phyloP scores from a whole-genome alignment of 2,329 filamentous ascomycete genomes.

The Fusarium luffae region DNA sequence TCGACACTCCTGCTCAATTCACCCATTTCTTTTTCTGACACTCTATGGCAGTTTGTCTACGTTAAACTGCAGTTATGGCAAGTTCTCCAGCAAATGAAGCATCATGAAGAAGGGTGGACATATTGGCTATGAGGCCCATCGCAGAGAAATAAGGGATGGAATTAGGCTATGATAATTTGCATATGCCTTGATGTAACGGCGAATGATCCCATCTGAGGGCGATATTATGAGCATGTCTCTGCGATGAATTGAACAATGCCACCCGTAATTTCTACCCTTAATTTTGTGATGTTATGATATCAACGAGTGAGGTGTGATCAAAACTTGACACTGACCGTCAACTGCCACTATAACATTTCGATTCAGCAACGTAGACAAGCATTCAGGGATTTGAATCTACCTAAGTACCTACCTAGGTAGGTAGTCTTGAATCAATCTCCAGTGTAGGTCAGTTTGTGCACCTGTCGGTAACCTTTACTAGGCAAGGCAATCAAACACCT shows the following conservation, averaged over 20 bases:
- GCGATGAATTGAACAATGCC: slow-evolving; percentile 23
- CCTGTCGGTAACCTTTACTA: neutral
- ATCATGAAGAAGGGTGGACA: neutral
- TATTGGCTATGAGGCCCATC: slow-evolving; percentile 6
- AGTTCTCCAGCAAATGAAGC: neutral
- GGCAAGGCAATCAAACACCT: neutral
- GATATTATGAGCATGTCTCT: slow-evolving; percentile 32
- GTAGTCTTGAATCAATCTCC: neutral
- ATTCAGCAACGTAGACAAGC: neutral
- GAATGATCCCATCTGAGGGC: slow-evolving; percentile 21
- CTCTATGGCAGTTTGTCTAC: neutral
- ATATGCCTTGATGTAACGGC: slow-evolving; percentile 26
- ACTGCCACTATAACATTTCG: neutral
- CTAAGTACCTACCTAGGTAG: neutral
- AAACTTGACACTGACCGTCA: neutral
- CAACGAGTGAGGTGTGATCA: neutral
- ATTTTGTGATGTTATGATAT: neutral
- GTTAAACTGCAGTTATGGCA: neutral
- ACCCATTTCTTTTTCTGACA: neutral
- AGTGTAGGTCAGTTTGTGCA: neutral
- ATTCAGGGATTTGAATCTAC: neutral
- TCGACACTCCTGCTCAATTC: neutral
- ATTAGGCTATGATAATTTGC: slow-evolving; percentile 21
- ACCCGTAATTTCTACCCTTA: neutral
- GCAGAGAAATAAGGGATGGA: slow-evolving; percentile 17